Evolutionary conservation across 1,284 basidiomycete genomes (phyloP).

Genomic region (Trichosporon coremiiforme): DNA sequence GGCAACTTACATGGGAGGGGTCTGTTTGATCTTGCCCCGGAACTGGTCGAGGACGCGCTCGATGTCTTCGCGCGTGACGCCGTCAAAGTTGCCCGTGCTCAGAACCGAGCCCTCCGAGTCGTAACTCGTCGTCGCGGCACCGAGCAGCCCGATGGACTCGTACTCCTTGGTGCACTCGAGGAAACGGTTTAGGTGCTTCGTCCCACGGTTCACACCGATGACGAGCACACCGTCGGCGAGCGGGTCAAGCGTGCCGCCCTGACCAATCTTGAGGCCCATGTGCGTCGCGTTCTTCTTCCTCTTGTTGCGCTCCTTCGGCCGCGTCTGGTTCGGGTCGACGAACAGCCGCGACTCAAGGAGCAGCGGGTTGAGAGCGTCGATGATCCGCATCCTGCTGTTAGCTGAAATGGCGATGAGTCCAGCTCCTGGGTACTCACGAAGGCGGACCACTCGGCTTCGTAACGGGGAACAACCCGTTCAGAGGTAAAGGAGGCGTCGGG

Average conservation of each 20-base stretch:
- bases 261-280: conserved; percentile 55
- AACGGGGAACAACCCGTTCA: conserved; percentile 56
- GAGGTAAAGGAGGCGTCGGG: conserved; percentile 45
- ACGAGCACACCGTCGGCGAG: conserved; percentile 81
- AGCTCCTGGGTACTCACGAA: conserved; percentile 41
- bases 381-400: conserved; percentile 74
- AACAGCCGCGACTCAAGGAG: conserved; percentile 79
- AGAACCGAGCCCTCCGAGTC: conserved; percentile 83
- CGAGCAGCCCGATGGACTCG: conserved; percentile 83
- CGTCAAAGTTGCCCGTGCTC: conserved; percentile 74
- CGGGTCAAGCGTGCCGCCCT: conserved; percentile 80
- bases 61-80: conserved; percentile 77
- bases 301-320: conserved; percentile 34
- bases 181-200: conserved; percentile 83
- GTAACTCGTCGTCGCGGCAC: conserved; percentile 92
- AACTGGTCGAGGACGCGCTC: conserved; percentile 74
- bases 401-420: not conserved
- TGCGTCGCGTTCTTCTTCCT: conserved; percentile 49
- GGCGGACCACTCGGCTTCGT: conserved; percentile 56
- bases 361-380: conserved; percentile 83
- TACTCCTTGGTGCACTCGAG: conserved; percentile 95
- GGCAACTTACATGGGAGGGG: conserved; percentile 78
- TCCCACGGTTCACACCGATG: conserved; percentile 85
- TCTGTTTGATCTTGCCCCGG: conserved; percentile 83
- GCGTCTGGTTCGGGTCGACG: conserved; percentile 57